A percentile compares a stretch with the other conserved stretches of the same genome.
phyloP scores from a whole-genome alignment of 805 yeast species.

The Millerozyma acaciae region DNA sequence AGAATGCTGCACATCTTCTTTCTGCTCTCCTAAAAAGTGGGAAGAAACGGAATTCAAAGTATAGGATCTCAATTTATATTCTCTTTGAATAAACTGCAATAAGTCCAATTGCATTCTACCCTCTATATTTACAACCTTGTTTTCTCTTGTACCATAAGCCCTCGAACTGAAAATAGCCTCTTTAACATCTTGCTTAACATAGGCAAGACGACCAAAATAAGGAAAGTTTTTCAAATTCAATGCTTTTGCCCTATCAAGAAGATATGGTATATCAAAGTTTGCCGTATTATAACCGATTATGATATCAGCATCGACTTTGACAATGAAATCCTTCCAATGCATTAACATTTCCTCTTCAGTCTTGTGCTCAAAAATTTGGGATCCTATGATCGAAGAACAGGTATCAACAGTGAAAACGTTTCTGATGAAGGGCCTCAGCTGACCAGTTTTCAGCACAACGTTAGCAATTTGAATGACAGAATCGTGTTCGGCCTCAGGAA shows the following conservation, averaged over 20 bases:
- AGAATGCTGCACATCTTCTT: slow-evolving; percentile 97
- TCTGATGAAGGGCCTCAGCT: slow-evolving; percentile 81
- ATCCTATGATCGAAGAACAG: slow-evolving; percentile 91
- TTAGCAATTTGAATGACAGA: slow-evolving; percentile 97
- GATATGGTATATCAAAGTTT: slow-evolving; percentile 92
- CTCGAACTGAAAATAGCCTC: slow-evolving; percentile 86
- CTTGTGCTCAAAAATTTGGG: slow-evolving; percentile 73
- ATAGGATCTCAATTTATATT: slow-evolving; percentile 89
- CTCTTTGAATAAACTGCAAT: slow-evolving; percentile 89
- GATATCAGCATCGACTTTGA: slow-evolving; percentile 88
- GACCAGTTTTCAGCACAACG: slow-evolving; percentile 83
- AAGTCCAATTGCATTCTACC: slow-evolving; percentile 95
- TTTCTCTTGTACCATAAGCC: slow-evolving; percentile 95
- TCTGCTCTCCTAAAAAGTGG: slow-evolving; percentile 88
- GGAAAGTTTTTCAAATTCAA: slow-evolving; percentile 68
- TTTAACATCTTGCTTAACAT: slow-evolving; percentile 69
- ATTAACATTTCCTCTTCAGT: slow-evolving; percentile 78
- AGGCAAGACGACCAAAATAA: slow-evolving; percentile 73
- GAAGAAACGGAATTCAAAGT: slow-evolving; percentile 95
- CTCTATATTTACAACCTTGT: slow-evolving; percentile 86
- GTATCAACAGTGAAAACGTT: slow-evolving; percentile 91
- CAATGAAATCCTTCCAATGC: slow-evolving; percentile 84
- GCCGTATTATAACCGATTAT: slow-evolving; percentile 94
- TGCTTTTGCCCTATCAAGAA: slow-evolving; percentile 81
- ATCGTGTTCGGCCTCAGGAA: slow-evolving; percentile 92